A percentile compares a stretch with the other conserved stretches of the same genome.
phyloP scores from a whole-genome alignment of 163 green algal species.

The Scenedesmus sp. region DNA sequence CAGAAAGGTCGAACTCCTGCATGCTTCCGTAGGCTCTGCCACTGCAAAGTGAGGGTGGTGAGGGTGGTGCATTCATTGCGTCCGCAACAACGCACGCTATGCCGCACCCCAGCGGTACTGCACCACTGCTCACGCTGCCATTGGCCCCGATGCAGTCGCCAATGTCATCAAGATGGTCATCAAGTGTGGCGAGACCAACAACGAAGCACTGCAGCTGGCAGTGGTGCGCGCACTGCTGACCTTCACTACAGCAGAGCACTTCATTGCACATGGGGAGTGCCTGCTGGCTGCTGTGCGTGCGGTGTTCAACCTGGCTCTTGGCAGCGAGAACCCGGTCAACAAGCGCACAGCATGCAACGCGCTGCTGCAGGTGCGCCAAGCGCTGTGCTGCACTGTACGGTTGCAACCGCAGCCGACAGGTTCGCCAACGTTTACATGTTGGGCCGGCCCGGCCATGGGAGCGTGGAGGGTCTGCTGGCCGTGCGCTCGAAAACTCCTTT shows the following conservation, averaged over 20 bases:
- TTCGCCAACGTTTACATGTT: no score
- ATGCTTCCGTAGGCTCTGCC: no score
- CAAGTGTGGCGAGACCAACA: conserved; percentile 77
- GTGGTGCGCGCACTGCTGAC: conserved; percentile 91
- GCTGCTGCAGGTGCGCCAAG: conserved; percentile 69
- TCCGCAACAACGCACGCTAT: neutral
- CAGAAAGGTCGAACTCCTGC: no score
- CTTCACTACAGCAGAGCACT: conserved; percentile 92
- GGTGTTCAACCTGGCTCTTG: conserved; percentile 92
- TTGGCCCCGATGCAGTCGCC: neutral
- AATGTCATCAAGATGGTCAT: conserved; percentile 82
- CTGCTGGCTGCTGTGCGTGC: conserved; percentile 85
- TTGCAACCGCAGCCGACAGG: no score
- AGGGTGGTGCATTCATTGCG: no score
- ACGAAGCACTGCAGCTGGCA: conserved; percentile 76
- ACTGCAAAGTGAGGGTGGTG: neutral
- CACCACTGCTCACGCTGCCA: neutral
- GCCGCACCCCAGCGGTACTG: neutral
- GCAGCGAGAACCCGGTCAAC: conserved; percentile 68
- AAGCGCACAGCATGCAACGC: conserved; percentile 86
- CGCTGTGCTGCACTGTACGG: neutral
- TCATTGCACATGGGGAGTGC: conserved; percentile 89
- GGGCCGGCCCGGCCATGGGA: no score
- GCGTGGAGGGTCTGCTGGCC: no score
- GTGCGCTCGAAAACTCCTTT: no score